Base-by-base conservation (phyloP, 1,284 basidiomycete genomes). In the Neolentinus lepideus region DNA sequence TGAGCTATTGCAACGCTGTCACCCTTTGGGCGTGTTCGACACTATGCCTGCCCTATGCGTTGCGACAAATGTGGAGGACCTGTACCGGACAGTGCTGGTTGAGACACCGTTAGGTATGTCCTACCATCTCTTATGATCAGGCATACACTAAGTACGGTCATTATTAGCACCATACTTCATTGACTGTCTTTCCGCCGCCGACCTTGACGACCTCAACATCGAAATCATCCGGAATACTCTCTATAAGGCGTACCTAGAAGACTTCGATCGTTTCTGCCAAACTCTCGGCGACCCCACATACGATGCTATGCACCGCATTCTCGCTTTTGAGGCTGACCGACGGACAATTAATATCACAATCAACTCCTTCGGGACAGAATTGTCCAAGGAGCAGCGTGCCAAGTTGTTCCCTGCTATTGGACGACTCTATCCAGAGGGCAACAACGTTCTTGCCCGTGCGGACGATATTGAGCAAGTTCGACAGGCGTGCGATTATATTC, bases 161-260 rank as follows among this genome's bases (percentile, higher is more conserved):
- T 58, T 43, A 22, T 12, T 59, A 95, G 95, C 97, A 1, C 92
- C 94, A 2, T 99, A 99, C 76, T 99, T 99, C 82, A 86, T 92
- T 35, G 90, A 94, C 64, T 98, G 95, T 70, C 80, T 99, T 48
- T 91, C 94, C 24, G 96, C 96, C 8, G 85, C 92, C 31, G 97
- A 99, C 69, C 83, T 99, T 38, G 97, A 99, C 69, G 97, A 99
- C 71, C 85, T 99, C 61, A 98, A 99, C 77, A 99, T 99, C 65
- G 97, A 99, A 76, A 98, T 99, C 73, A 96, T 99, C 71, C 92
- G 97, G 51, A 99, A 99, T 75, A 95, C 96, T n/a, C 89, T 99
- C 50, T 99, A 99, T 83, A 98, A 98, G 73, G 90, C 95, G 14
- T 99, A 99, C 74, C 87, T 99, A 57, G 96, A 98, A 71, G 97